These are phyloP conservation scores for Bruguiera hainesii DNA, from an alignment of 441 rosid genomes.

Conservation along the genomic window DNA sequence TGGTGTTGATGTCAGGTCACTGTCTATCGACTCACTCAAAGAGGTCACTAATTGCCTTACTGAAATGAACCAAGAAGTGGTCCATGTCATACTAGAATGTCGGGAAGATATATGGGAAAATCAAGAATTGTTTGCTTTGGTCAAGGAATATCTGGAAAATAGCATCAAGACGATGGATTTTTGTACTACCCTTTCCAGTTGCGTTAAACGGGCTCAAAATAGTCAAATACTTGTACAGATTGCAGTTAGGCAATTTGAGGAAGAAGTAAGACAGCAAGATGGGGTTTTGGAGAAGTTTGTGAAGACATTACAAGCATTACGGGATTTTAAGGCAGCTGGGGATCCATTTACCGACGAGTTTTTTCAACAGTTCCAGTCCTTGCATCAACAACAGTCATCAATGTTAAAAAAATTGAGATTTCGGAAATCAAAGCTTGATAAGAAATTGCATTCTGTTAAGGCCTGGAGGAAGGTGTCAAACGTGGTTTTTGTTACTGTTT, in stretches of 20 bases:
- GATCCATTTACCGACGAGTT: slow-evolving; percentile 73
- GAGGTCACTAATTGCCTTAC: slow-evolving; percentile 67
- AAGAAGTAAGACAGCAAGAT: slow-evolving; percentile 28
- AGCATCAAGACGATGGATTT: slow-evolving; percentile 73
- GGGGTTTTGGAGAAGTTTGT: slow-evolving; percentile 33
- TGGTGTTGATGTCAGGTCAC: slow-evolving; percentile 65
- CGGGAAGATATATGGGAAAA: slow-evolving; percentile 84
- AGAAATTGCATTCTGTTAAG: slow-evolving; percentile 52
- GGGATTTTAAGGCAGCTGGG: slow-evolving; percentile 73
- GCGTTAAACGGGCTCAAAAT: slow-evolving; percentile 63
- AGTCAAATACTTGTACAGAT: slow-evolving; percentile 63
- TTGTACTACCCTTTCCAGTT: slow-evolving; percentile 63
- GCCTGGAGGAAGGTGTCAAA: slow-evolving; percentile 74
- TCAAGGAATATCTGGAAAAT: slow-evolving; percentile 76
- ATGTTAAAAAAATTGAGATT: slow-evolving; percentile 60
- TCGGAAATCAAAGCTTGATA: slow-evolving; percentile 71
- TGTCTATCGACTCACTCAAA: slow-evolving; percentile 71
- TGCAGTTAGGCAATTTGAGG: slow-evolving; percentile 75
- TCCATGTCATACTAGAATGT: slow-evolving; percentile 63
- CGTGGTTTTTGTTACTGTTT: slow-evolving; percentile 68
- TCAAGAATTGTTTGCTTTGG: slow-evolving; percentile 60
- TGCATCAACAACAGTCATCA: slow-evolving; percentile 50
- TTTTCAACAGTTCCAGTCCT: slow-evolving; percentile 57
- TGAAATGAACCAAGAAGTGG: slow-evolving; percentile 89
- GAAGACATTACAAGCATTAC: slow-evolving; percentile 68